A percentile compares a stretch with the other conserved stretches of the same genome.
phyloP scores from a whole-genome alignment of 73 alveolate species.

The Symbiodinium pilosum region DNA sequence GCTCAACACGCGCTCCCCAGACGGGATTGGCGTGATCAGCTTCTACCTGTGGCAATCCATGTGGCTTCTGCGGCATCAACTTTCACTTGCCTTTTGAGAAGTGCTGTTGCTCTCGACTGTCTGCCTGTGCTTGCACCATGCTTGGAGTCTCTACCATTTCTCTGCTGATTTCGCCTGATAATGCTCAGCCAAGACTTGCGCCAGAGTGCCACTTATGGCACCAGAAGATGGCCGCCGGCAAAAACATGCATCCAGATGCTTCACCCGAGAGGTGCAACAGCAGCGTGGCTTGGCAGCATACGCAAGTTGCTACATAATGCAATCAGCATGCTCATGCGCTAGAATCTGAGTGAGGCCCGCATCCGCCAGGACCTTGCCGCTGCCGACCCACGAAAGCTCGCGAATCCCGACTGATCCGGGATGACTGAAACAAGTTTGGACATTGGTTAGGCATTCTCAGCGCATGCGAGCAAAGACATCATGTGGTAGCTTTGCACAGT shows the following conservation, averaged over 20 bases:
- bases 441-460: too few species aligned
- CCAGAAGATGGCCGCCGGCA: background rate
- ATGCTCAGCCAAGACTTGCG: background rate
- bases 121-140: too few species aligned
- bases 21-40: background rate
- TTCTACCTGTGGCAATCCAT: background rate
- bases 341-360: too few species aligned
- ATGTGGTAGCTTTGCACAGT: too few species aligned
- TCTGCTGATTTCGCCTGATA: too few species aligned
- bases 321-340: too few species aligned
- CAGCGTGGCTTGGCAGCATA: background rate
- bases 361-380: background rate
- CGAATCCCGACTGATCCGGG: background rate
- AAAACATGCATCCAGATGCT: background rate
- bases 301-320: too few species aligned
- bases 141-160: too few species aligned
- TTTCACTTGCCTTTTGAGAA: too few species aligned
- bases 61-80: background rate
- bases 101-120: too few species aligned
- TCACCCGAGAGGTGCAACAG: background rate
- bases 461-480: too few species aligned
- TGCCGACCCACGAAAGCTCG: background rate
- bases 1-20: background rate
- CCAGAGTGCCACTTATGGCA: conserved; percentile 15
- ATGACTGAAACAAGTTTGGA: too few species aligned